Percentiles rank a stretch among this genome's conserved stretches.
phyloP scores from a whole-genome alignment of 805 yeast genomes.

The Jamesozyma hellenica region DNA sequence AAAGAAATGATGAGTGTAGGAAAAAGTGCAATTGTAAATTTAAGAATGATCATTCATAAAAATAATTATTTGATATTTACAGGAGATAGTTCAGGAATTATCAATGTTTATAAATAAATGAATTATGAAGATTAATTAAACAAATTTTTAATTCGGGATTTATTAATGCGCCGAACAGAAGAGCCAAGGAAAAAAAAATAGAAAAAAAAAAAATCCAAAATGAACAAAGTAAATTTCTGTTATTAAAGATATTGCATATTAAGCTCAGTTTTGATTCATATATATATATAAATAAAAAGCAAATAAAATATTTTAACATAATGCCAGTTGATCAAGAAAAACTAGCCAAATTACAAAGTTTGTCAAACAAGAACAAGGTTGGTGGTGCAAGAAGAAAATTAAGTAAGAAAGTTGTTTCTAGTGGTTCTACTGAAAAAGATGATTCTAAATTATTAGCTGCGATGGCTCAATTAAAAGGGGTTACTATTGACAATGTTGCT shows the following conservation, averaged over 20 bases:
- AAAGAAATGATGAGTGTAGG: too few relatives aligned
- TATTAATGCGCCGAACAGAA: too few relatives aligned
- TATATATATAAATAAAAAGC: neutral
- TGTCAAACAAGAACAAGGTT: conserved; percentile 65
- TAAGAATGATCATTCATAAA: too few relatives aligned
- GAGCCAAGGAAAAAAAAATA: neutral
- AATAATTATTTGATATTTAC: neutral
- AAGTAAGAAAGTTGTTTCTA: conserved; percentile 40
- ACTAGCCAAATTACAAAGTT: conserved; percentile 81
- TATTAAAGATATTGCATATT: too few relatives aligned
- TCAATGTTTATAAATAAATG: conserved; percentile 1
- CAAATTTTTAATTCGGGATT: too few relatives aligned
- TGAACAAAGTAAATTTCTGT: too few relatives aligned
- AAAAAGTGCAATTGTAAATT: too few relatives aligned
- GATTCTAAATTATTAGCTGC: conserved; percentile 86
- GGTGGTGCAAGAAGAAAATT: conserved; percentile 86
- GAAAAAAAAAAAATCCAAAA: too few relatives aligned
- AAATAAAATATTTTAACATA: neutral
- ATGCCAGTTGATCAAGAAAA: conserved; percentile 93
- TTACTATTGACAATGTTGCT: conserved; percentile 79
- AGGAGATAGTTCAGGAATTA: conserved; percentile 1
- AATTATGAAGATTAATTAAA: too few relatives aligned
- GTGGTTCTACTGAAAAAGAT: conserved; percentile 58
- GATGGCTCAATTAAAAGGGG: conserved; percentile 80
- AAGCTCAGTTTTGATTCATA: too few relatives aligned